phyloP scores from a whole-genome alignment of 805 yeast species.

The Cyberlindnera bimundalis region DNA sequence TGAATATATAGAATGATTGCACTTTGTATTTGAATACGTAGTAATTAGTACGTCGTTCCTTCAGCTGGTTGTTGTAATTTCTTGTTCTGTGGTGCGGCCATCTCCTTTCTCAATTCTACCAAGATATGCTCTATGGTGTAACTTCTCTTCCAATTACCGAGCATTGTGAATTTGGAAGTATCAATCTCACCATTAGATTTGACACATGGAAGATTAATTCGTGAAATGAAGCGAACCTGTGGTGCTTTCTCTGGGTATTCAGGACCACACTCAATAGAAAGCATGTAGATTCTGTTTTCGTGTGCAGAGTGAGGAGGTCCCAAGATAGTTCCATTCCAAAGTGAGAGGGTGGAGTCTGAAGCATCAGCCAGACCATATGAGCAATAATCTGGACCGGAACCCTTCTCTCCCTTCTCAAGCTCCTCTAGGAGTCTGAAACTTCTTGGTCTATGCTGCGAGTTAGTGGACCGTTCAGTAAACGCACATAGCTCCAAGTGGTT shows the following conservation, averaged over 20 bases:
- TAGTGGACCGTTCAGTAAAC: neutral
- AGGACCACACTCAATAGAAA: conserved; percentile 77
- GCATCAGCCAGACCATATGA: conserved; percentile 90
- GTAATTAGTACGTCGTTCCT: conserved; percentile 62
- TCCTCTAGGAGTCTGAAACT: conserved; percentile 94
- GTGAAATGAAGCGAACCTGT: conserved; percentile 69
- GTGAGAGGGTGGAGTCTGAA: conserved; percentile 88
- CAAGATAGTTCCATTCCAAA: conserved; percentile 96
- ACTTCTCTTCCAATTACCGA: conserved; percentile 81
- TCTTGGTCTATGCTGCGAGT: conserved; percentile 60
- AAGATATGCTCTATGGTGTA: conserved; percentile 92
- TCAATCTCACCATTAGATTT: conserved; percentile 53
- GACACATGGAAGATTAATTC: conserved; percentile 91
- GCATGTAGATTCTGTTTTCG: conserved; percentile 88
- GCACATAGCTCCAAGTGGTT: too few species aligned
- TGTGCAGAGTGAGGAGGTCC: conserved; percentile 94
- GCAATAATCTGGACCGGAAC: conserved; percentile 93
- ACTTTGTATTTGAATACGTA: too few species aligned
- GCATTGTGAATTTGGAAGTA: conserved; percentile 54
- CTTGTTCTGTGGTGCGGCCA: conserved; percentile 82
- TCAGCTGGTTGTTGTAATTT: conserved; percentile 90
- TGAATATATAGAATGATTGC: neutral
- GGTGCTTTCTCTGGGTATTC: conserved; percentile 92
- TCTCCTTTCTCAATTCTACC: conserved; percentile 82
- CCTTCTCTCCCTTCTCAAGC: conserved; percentile 97